Conservation (phyloP, 2,329 filamentous ascomycete species). For the Raffaelea albimanens region DNA sequence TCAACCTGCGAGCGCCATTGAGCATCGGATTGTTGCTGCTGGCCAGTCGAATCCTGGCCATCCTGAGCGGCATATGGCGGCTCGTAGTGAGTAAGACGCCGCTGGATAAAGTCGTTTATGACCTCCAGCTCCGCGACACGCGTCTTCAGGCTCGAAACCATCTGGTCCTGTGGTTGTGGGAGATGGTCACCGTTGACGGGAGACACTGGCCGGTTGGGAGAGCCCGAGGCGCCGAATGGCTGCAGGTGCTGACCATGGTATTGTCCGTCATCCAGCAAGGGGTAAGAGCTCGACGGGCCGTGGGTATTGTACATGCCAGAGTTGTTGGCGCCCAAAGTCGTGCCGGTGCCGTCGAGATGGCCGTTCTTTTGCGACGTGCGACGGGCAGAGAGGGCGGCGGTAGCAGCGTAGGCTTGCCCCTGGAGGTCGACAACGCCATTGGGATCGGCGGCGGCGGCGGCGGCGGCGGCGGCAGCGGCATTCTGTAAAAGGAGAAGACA, state of each 20-base stretch:
- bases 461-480: slow-evolving; percentile 9
- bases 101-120: slow-evolving; percentile 77
- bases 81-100: slow-evolving; percentile 63
- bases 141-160: slow-evolving; percentile 80
- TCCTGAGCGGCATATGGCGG: slow-evolving; percentile 43
- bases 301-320: slow-evolving; percentile 67
- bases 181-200: slow-evolving; percentile 50
- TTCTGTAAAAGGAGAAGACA: slow-evolving; percentile 7
- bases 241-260: slow-evolving; percentile 48
- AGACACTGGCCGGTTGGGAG: slow-evolving; percentile 38
- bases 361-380: slow-evolving; percentile 68
- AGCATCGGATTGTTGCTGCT: slow-evolving; percentile 39
- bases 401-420: slow-evolving; percentile 44
- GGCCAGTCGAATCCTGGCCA: slow-evolving; percentile 14
- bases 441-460: slow-evolving; percentile 28
- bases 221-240: slow-evolving; percentile 41
- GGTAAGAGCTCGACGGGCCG: slow-evolving; percentile 59
- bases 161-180: slow-evolving; percentile 69
- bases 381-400: slow-evolving; percentile 36
- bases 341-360: slow-evolving; percentile 64
- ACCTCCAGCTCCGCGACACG: slow-evolving; percentile 91
- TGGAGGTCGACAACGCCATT: slow-evolving; percentile 50
- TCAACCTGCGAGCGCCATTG: slow-evolving; percentile 40
- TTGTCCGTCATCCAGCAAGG: slow-evolving; percentile 62
- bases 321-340: slow-evolving; percentile 68